Evolutionary conservation across 2,329 filamentous ascomycete genomes (phyloP).

Genomic region (Venturia aucupariae): DNA sequence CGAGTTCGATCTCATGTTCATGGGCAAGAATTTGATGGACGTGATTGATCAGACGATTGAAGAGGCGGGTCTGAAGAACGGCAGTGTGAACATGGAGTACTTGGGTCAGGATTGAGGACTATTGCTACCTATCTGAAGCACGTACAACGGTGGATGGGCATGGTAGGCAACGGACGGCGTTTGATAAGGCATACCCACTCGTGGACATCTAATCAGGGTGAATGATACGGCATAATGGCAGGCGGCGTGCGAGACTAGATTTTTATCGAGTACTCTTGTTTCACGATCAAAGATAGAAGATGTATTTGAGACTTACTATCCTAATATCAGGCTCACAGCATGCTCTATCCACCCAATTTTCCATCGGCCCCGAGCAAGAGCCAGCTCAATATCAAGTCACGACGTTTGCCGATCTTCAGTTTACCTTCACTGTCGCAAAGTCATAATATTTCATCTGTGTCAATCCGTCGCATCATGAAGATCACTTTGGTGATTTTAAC

Average conservation of each 20-base stretch:
- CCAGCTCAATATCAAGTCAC: too few species aligned
- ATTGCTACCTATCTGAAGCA: not conserved
- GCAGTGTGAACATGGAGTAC: constrained; percentile 92
- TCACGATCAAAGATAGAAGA: not conserved
- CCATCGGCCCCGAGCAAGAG: too few species aligned
- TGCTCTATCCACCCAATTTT: too few species aligned
- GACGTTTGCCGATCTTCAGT: too few species aligned
- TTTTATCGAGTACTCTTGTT: not conserved
- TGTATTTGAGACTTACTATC: not conserved
- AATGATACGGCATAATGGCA: not conserved
- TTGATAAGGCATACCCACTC: constrained; percentile 7
- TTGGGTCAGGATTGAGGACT: constrained; percentile 14
- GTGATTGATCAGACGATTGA: constrained; percentile 64
- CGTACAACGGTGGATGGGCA: not conserved
- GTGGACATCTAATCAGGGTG: not conserved
- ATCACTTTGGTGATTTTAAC: too few species aligned
- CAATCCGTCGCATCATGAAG: too few species aligned
- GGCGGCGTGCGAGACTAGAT: not conserved
- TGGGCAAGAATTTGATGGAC: constrained; percentile 79
- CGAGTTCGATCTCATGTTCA: constrained; percentile 78
- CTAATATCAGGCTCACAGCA: not conserved
- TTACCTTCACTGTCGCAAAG: too few species aligned
- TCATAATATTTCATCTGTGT: too few species aligned
- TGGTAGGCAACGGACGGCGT: constrained; percentile 4
- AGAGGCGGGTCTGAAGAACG: constrained; percentile 80